These are phyloP conservation scores for Diaporthe velutina DNA, from an alignment of 2,329 filamentous ascomycete species.

Conservation along the genomic window DNA sequence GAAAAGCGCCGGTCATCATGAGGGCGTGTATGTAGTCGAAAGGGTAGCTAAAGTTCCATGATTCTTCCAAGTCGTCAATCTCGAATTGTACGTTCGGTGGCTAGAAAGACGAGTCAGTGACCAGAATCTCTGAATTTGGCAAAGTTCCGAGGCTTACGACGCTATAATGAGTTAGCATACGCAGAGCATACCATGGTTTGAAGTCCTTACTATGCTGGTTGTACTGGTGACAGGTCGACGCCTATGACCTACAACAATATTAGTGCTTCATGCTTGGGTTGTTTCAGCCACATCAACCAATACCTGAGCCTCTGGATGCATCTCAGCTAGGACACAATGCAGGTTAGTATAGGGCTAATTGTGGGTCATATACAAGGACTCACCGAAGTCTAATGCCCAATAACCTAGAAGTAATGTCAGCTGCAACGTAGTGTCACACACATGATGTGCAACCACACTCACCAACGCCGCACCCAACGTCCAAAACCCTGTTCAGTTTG, in stretches of 20 bases:
- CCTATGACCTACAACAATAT: slow-evolving; percentile 42
- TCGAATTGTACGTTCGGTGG: slow-evolving; percentile 46
- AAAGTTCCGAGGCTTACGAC: slow-evolving; percentile 34
- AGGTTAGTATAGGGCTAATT: slow-evolving; percentile 10
- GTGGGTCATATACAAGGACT: slow-evolving; percentile 26
- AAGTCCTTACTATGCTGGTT: slow-evolving; percentile 43
- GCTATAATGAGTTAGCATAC: slow-evolving; percentile 29
- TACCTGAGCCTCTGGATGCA: slow-evolving; percentile 45
- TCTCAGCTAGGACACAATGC: slow-evolving; percentile 42
- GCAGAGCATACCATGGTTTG: not conserved
- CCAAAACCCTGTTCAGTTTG: slow-evolving; percentile 57
- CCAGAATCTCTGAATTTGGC: too few species aligned
- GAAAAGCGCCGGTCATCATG: slow-evolving; percentile 48
- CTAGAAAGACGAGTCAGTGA: slow-evolving; percentile 37
- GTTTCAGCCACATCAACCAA: not conserved
- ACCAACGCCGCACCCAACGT: slow-evolving; percentile 65
- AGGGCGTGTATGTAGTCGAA: slow-evolving; percentile 47
- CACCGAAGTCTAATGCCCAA: slow-evolving; percentile 48
- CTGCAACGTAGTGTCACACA: slow-evolving; percentile 1
- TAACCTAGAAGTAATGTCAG: slow-evolving; percentile 41
- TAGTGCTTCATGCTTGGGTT: not conserved
- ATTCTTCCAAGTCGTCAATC: slow-evolving; percentile 47
- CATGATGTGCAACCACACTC: slow-evolving; percentile 39
- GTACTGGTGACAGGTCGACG: slow-evolving; percentile 45
- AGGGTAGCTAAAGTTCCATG: slow-evolving; percentile 46